These are phyloP conservation scores for Lecanicillium sp. DNA, from an alignment of 2,329 filamentous ascomycete genomes.

Conservation along the genomic window DNA sequence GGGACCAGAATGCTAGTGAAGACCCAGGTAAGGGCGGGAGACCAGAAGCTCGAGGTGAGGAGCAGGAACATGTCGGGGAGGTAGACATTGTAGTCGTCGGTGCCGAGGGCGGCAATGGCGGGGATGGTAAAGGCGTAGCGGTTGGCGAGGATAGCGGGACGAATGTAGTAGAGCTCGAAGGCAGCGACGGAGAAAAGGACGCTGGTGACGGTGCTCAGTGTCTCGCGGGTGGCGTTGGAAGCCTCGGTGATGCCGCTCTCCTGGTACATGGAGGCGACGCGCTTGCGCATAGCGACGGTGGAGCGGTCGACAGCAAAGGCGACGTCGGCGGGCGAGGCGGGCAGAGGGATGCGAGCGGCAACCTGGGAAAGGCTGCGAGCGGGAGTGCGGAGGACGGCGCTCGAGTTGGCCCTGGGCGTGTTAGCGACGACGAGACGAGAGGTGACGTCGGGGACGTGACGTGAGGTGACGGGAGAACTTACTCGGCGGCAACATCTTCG, in stretches of 20 bases:
- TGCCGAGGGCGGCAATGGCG: conserved; percentile 48
- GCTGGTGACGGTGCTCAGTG: conserved; percentile 64
- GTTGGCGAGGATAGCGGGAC: conserved; percentile 64
- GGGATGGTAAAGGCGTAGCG: conserved; percentile 69
- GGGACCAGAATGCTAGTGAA: conserved; percentile 67
- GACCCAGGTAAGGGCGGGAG: conserved; percentile 69
- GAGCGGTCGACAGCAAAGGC: conserved; percentile 69
- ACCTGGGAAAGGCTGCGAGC: conserved; percentile 48
- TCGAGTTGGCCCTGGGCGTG: conserved; percentile 28
- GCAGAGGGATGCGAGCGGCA: conserved; percentile 60
- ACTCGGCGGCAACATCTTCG: conserved; percentile 42
- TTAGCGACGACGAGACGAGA: neutral
- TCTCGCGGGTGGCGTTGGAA: conserved; percentile 60
- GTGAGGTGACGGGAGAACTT: conserved; percentile 23
- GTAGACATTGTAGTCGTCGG: conserved; percentile 54
- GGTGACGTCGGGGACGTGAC: neutral
- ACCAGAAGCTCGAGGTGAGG: conserved; percentile 76
- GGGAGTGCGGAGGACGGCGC: conserved; percentile 43
- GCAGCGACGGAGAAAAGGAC: conserved; percentile 63
- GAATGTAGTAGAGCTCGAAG: conserved; percentile 66
- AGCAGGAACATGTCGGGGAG: conserved; percentile 78
- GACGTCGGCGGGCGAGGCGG: conserved; percentile 73
- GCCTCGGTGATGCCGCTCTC: conserved; percentile 61
- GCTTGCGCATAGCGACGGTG: conserved; percentile 58
- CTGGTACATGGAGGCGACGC: conserved; percentile 58